Conservation (phyloP, 805 yeast genomes). For the Metschnikowia shivogae region DNA sequence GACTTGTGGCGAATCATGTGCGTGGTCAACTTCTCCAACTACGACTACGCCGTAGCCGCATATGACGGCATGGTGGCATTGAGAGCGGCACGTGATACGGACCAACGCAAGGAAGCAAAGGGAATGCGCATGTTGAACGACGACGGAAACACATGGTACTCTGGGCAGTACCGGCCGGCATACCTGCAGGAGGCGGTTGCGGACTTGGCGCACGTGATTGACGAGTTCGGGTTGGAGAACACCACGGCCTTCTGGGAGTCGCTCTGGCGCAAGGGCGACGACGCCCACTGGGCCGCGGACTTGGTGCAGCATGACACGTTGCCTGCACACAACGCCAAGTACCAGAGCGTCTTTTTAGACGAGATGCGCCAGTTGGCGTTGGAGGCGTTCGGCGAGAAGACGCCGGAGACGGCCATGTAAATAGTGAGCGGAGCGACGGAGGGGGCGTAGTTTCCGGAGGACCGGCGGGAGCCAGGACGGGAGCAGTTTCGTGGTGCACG, state of each 20-base stretch:
- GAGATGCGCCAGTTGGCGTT: constrained; percentile 46
- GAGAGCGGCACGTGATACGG: constrained; percentile 66
- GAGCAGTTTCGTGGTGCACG: too few relatives aligned
- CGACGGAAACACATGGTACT: constrained; percentile 80
- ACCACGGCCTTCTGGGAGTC: constrained; percentile 76
- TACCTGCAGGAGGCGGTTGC: constrained; percentile 89
- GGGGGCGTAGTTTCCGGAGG: too few relatives aligned
- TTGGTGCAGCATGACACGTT: constrained; percentile 59
- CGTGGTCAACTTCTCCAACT: constrained; percentile 61
- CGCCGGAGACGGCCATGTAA: constrained; percentile 9
- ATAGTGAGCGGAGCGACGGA: not conserved
- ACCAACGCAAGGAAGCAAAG: constrained; percentile 53
- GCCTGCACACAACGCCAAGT: constrained; percentile 57
- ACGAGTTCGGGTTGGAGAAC: constrained; percentile 48
- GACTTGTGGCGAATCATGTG: constrained; percentile 92
- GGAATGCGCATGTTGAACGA: constrained; percentile 65
- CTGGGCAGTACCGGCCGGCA: constrained; percentile 86
- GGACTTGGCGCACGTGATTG: constrained; percentile 69
- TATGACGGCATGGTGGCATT: constrained; percentile 71
- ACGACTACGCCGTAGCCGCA: constrained; percentile 65
- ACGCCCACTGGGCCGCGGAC: constrained; percentile 60
- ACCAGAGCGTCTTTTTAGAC: constrained; percentile 62
- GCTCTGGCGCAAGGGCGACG: constrained; percentile 82
- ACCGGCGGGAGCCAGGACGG: too few relatives aligned
- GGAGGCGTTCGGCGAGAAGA: constrained; percentile 27